These are phyloP conservation scores for Pichia inconspicua DNA, from an alignment of 1,139 yeast species.

Conservation along the genomic window DNA sequence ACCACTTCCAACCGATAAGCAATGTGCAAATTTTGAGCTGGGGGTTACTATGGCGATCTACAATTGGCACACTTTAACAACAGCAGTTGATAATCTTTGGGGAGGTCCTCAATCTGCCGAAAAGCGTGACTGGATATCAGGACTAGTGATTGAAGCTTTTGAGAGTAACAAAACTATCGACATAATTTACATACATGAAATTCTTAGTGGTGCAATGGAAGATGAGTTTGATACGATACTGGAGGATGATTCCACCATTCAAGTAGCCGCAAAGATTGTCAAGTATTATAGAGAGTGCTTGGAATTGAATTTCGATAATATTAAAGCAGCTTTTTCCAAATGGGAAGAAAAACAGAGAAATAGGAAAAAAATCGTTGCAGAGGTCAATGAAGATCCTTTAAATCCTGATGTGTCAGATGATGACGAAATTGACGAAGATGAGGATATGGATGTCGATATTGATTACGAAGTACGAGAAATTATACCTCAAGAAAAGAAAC, in stretches of 20 bases:
- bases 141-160: constrained; percentile 73
- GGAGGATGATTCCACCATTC: constrained; percentile 82
- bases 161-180: constrained; percentile 57
- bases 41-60: constrained; percentile 87
- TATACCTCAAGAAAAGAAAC: constrained; percentile 25
- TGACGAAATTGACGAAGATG: constrained; percentile 32
- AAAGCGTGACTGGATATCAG: constrained; percentile 93
- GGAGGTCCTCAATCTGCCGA: constrained; percentile 90
- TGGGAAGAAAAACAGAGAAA: constrained; percentile 49
- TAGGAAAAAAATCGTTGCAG: constrained; percentile 27
- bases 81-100: constrained; percentile 96
- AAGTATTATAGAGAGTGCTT: constrained; percentile 59
- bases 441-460: constrained; percentile 27
- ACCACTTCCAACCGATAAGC: constrained; percentile 50
- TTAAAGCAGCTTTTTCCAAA: constrained; percentile 51
- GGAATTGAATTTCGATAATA: constrained; percentile 40
- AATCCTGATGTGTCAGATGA: constrained; percentile 46
- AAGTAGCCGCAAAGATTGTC: constrained; percentile 60
- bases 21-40: constrained; percentile 82
- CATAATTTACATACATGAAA: constrained; percentile 72
- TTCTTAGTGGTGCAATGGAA: constrained; percentile 79
- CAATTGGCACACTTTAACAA: constrained; percentile 79
- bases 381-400: constrained; percentile 47
- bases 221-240: constrained; percentile 88
- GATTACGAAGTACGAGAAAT: constrained; percentile 21